Evolutionary conservation across 2,329 filamentous ascomycete species (phyloP).

Genomic region (Phialocephala subalpina): DNA sequence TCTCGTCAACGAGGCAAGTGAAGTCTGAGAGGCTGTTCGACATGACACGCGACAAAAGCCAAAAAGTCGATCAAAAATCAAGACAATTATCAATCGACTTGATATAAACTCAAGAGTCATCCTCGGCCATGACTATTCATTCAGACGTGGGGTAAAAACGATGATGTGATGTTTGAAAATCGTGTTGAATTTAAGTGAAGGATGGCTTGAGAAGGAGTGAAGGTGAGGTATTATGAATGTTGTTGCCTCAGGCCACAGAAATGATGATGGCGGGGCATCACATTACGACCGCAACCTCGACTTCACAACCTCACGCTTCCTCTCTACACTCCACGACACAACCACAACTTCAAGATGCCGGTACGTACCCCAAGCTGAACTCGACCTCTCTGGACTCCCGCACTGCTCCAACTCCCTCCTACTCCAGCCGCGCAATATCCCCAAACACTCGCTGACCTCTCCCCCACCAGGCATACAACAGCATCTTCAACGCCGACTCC

Average conservation of each 20-base stretch:
- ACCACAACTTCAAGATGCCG: constrained; percentile 16
- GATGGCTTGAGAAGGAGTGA: neutral
- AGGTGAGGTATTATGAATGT: neutral
- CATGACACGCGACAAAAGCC: too few relatives aligned
- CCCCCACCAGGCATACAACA: constrained; percentile 85
- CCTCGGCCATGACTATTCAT: too few relatives aligned
- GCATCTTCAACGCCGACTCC: constrained; percentile 90
- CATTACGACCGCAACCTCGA: neutral
- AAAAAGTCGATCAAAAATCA: too few relatives aligned
- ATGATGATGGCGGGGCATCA: neutral
- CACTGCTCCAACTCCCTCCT: neutral
- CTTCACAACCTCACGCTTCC: neutral
- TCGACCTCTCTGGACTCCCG: neutral
- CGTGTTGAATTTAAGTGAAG: neutral
- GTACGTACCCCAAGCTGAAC: neutral
- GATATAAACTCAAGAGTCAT: too few relatives aligned
- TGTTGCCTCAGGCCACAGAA: neutral
- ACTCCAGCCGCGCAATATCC: neutral
- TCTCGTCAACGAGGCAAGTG: too few relatives aligned
- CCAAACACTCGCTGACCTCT: constrained; percentile 3
- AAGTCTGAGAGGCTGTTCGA: too few relatives aligned
- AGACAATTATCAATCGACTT: too few relatives aligned
- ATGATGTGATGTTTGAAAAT: too few relatives aligned
- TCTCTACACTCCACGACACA: neutral
- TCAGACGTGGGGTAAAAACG: too few relatives aligned